Conservation (phyloP, 148 eudicot genomes). For the Silene latifolia region DNA sequence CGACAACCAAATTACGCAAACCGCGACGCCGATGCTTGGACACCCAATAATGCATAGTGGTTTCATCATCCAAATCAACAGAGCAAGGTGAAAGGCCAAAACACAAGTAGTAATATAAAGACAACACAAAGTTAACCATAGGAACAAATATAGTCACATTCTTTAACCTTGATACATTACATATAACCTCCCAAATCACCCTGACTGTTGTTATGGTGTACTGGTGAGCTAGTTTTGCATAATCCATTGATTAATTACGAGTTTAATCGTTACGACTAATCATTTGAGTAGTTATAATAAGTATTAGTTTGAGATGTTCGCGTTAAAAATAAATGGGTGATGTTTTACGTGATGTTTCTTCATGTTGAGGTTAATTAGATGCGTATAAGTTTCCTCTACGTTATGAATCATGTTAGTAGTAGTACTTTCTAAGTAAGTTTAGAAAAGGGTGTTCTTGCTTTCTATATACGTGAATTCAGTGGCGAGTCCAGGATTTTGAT, state of each 20-base stretch:
- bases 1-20: constrained; percentile 43
- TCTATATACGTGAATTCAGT: too few relatives aligned
- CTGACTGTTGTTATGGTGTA: constrained; percentile 18
- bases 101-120: constrained; percentile 31
- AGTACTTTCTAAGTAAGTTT: neutral
- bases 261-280: too few relatives aligned
- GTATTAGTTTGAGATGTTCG: too few relatives aligned
- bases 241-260: constrained; percentile 10
- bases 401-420: neutral
- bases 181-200: neutral
- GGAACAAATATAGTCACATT: constrained; percentile 31
- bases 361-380: neutral
- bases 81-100: constrained; percentile 39
- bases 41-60: constrained; percentile 54
- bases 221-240: constrained; percentile 3
- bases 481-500: too few relatives aligned
- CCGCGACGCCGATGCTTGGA: constrained; percentile 29
- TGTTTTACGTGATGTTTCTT: too few relatives aligned
- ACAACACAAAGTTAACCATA: constrained; percentile 22
- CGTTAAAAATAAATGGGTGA: too few relatives aligned
- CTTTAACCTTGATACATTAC: constrained; percentile 10
- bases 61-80: constrained; percentile 44
- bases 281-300: too few relatives aligned
- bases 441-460: neutral
- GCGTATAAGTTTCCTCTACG: neutral